Evolutionary conservation across 1,284 basidiomycete genomes (phyloP).

Genomic region (Neotropicomus parvogracilis): DNA sequence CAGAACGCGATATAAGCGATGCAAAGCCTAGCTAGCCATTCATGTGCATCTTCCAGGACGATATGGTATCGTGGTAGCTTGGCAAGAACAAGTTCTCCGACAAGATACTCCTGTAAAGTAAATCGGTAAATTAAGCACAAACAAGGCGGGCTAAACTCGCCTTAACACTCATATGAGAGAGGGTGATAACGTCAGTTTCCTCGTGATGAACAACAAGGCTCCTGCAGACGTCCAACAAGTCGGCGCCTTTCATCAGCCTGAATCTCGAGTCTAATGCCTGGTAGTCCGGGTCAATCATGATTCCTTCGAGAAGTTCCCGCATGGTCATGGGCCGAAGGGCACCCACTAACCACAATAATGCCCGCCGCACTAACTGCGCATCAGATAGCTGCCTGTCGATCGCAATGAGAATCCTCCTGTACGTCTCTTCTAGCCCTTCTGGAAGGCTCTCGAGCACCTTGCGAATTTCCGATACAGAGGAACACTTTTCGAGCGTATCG

Average conservation of each 20-base stretch:
- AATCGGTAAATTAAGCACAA: neutral
- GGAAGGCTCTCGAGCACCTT: neutral
- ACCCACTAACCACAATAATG: constrained; percentile 5
- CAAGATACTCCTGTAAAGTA: constrained; percentile 6
- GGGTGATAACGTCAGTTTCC: neutral
- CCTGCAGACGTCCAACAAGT: constrained; percentile 1
- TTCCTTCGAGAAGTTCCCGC: constrained; percentile 1
- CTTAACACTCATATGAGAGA: constrained; percentile 2
- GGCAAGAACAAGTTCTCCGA: neutral
- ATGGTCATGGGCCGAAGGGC: neutral
- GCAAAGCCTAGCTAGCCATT: constrained; percentile 2
- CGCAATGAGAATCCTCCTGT: constrained; percentile 3
- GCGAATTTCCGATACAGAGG: neutral
- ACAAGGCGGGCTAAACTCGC: neutral
- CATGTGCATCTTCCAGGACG: neutral
- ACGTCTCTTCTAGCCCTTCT: neutral
- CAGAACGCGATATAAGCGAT: constrained; percentile 1
- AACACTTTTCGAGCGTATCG: constrained; percentile 1
- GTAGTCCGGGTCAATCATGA: neutral
- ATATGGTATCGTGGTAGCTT: neutral
- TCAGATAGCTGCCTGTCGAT: neutral
- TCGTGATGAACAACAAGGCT: constrained; percentile 3
- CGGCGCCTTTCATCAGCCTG: neutral
- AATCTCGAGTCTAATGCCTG: constrained; percentile 2
- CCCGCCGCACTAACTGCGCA: neutral